Evolutionary conservation across 2,329 filamentous ascomycete species (phyloP).

Genomic region (Beauveria scarabaeidicola): DNA sequence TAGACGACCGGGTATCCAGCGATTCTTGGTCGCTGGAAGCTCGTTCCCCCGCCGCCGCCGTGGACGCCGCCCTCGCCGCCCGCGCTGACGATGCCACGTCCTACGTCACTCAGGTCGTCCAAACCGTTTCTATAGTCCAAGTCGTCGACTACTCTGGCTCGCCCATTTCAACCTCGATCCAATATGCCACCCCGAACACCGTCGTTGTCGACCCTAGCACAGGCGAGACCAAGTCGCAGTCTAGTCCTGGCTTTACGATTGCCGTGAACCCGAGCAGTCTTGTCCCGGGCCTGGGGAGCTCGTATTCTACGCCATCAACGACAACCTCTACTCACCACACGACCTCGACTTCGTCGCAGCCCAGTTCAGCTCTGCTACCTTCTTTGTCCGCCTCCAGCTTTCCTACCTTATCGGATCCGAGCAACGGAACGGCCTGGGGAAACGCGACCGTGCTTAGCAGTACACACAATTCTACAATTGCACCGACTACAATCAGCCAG

Average conservation of each 20-base stretch:
- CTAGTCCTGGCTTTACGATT: constrained; percentile 18
- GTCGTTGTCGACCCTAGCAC: constrained; percentile 28
- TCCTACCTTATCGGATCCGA: constrained; percentile 6
- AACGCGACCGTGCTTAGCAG: neutral
- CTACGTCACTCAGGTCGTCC: constrained; percentile 38
- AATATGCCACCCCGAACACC: constrained; percentile 30
- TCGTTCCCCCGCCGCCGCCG: constrained; percentile 16
- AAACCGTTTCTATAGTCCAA: constrained; percentile 48
- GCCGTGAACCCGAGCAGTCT: constrained; percentile 2
- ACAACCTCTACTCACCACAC: constrained; percentile 11
- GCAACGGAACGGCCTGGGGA: constrained; percentile 8
- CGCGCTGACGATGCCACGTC: constrained; percentile 5
- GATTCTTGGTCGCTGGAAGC: constrained; percentile 9
- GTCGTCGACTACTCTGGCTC: constrained; percentile 40
- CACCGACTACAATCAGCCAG: neutral
- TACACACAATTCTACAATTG: neutral
- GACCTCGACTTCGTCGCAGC: constrained; percentile 9
- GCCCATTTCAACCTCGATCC: constrained; percentile 35
- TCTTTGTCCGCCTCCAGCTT: neutral
- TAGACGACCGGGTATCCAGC: constrained; percentile 12
- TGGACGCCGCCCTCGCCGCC: constrained; percentile 11
- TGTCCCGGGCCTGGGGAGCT: neutral
- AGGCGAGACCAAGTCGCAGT: constrained; percentile 28
- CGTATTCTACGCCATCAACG: constrained; percentile 5
- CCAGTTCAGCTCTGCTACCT: neutral